These are phyloP conservation scores for Fusarium devonianum DNA, from an alignment of 2,329 filamentous ascomycete genomes.

Conservation along the genomic window DNA sequence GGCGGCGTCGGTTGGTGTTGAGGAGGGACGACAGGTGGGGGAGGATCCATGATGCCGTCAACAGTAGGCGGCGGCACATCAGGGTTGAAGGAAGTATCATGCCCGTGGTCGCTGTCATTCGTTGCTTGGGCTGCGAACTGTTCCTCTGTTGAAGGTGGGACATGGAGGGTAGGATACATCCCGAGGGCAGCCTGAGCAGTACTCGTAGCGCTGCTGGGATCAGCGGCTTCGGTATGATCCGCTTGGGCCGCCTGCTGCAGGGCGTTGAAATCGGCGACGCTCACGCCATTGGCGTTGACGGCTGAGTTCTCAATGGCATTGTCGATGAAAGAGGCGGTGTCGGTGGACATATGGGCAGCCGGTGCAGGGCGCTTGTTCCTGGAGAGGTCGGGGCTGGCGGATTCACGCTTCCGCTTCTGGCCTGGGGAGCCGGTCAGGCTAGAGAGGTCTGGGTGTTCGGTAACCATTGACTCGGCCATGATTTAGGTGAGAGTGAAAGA, in stretches of 20 bases:
- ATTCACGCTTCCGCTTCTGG: constrained; percentile 64
- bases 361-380: constrained; percentile 60
- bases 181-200: constrained; percentile 66
- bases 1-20: constrained; percentile 46
- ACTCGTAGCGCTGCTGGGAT: constrained; percentile 62
- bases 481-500: constrained; percentile 16
- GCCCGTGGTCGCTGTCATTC: constrained; percentile 45
- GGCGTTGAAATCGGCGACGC: constrained; percentile 63
- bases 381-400: constrained; percentile 58
- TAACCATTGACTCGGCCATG: constrained; percentile 57
- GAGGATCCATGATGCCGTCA: constrained; percentile 43
- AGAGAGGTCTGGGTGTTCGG: constrained; percentile 58
- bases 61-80: constrained; percentile 43
- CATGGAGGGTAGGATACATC: constrained; percentile 67
- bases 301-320: constrained; percentile 57
- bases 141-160: constrained; percentile 65
- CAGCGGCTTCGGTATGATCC: constrained; percentile 56
- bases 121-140: constrained; percentile 63
- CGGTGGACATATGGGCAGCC: constrained; percentile 54
- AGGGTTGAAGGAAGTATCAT: constrained; percentile 45
- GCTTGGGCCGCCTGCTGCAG: constrained; percentile 61
- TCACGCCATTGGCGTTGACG: constrained; percentile 52
- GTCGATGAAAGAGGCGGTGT: constrained; percentile 62
- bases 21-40: constrained; percentile 30
- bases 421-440: constrained; percentile 52